Base-by-base conservation (phyloP, 1,139 yeast genomes). In the Sugiyamaella castrensis region DNA sequence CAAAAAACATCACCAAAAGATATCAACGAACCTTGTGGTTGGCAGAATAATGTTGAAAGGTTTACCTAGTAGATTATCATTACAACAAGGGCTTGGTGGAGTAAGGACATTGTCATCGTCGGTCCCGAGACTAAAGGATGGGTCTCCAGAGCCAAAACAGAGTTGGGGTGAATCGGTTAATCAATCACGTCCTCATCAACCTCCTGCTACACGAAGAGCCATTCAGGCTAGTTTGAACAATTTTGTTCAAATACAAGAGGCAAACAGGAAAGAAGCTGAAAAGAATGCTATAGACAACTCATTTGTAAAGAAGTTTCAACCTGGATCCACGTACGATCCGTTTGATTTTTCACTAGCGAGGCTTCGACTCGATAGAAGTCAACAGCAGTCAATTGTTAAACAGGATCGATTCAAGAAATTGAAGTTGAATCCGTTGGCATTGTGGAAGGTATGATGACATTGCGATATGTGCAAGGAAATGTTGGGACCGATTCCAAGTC, bases 391-490 rank as follows among this genome's bases (percentile, higher is more conserved):
- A 8, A 35, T 42, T 24, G 31, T 19, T 12, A 49, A 49, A 29
- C 44, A 48, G 26, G 66, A 64, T 48, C 47, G 52, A 24, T 64
- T 64, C 48, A 57, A 47, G 30, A 50, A 51, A 26, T 48, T 55
- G 4, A 57, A 56, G 7, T 49, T 57, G 16, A 56, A 67, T 55
- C 71, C 70, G n/a, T 50, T 64, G 13, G 58, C 59, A n/a, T 31
- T 46, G 12, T 46, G 49, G 49, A 46, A 26, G 15, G 46, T 42
- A 36, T 36, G 34, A 31, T 6, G n/a, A n/a, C n/a, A n/a, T n/a
- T n/a, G 9, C n/a, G 32, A 29, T 10, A 10, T n/a, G 32, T 29
- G 9, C 10, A 29, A 29, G n/a, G 32, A 29, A n/a, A 10, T 29
- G 32, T 10, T 29, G 32, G 10, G 10, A 29, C n/a, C n/a, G n/a